A percentile compares a stretch with the other conserved stretches of the same genome.
Evolutionary conservation across 2,329 filamentous ascomycete species (phyloP).

Genomic region (Lithohypha guttulata): DNA sequence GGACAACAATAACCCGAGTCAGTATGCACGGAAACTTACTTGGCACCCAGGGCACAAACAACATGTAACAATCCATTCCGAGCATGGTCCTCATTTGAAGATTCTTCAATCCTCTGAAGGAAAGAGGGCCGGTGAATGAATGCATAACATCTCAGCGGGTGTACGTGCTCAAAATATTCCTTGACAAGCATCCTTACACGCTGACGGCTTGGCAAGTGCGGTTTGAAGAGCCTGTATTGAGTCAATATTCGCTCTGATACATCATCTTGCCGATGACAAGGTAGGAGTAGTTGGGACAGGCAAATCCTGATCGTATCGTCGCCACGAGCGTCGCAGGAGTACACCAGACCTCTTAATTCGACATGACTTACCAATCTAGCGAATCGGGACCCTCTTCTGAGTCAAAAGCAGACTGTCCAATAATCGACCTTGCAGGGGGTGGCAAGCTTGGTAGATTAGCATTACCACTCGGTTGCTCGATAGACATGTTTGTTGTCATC

Average conservation of each 20-base stretch:
- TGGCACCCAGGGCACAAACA: constrained; percentile 22
- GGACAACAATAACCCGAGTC: no score
- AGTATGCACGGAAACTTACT: no score
- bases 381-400: constrained; percentile 6
- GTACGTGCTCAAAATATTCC: constrained; percentile 23
- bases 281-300: no score
- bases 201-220: constrained; percentile 5
- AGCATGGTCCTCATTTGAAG: constrained; percentile 13
- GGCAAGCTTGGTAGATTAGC: no score
- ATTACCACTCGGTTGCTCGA: no score
- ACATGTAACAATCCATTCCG: constrained; percentile 21
- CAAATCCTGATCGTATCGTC: no score
- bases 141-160: constrained; percentile 22
- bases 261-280: no score
- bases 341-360: background rate
- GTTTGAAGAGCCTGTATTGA: constrained; percentile 6
- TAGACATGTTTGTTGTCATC: constrained; percentile 1
- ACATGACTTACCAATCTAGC: constrained; percentile 5
- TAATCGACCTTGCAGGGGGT: background rate
- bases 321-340: no score
- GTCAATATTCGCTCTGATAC: no score
- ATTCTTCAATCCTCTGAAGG: constrained; percentile 22
- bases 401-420: no score
- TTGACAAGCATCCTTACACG: constrained; percentile 13
- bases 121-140: constrained; percentile 25